A percentile compares a stretch with the other conserved stretches of the same genome.
Conservation (phyloP, 192 early-diverging fungal species). For the Spizellomyces punctatus region DNA sequence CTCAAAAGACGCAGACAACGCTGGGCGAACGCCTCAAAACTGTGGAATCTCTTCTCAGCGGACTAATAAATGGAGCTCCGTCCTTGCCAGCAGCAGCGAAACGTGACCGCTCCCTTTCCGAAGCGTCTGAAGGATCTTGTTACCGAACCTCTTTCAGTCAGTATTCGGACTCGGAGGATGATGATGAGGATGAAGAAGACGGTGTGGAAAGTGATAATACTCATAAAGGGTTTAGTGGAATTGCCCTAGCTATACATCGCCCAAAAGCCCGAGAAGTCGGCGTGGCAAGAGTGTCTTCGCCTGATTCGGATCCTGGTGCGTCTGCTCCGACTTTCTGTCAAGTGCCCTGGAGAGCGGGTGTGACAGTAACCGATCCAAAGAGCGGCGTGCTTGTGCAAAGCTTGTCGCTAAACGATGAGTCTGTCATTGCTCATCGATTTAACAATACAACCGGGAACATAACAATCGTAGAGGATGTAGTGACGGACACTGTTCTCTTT, state of each 20-base stretch:
- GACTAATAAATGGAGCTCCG: constrained; percentile 26
- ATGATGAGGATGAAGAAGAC: constrained; percentile 19
- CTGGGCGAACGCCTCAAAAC: constrained; percentile 34
- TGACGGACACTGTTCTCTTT: constrained; percentile 46
- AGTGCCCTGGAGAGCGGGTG: constrained; percentile 29
- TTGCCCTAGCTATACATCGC: constrained; percentile 46
- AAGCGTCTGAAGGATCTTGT: constrained; percentile 7
- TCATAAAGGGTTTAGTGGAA: constrained; percentile 38
- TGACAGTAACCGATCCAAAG: constrained; percentile 31
- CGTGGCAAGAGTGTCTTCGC: constrained; percentile 1
- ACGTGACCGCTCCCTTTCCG: constrained; percentile 11
- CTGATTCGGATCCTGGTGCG: not conserved
- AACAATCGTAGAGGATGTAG: constrained; percentile 49
- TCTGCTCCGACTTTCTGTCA: constrained; percentile 31
- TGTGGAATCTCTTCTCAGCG: constrained; percentile 39
- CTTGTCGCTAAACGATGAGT: constrained; percentile 22
- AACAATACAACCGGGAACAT: constrained; percentile 36
- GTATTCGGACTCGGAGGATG: not conserved
- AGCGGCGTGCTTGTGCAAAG: constrained; percentile 26
- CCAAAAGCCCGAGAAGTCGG: constrained; percentile 16
- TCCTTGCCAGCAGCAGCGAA: not conserved
- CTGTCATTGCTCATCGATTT: constrained; percentile 32
- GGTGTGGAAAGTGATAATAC: constrained; percentile 11
- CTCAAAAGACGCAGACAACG: constrained; percentile 14
- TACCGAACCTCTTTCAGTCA: not conserved